Conservation (phyloP, 1,284 basidiomycete species). For the Leccinum subatratum region DNA sequence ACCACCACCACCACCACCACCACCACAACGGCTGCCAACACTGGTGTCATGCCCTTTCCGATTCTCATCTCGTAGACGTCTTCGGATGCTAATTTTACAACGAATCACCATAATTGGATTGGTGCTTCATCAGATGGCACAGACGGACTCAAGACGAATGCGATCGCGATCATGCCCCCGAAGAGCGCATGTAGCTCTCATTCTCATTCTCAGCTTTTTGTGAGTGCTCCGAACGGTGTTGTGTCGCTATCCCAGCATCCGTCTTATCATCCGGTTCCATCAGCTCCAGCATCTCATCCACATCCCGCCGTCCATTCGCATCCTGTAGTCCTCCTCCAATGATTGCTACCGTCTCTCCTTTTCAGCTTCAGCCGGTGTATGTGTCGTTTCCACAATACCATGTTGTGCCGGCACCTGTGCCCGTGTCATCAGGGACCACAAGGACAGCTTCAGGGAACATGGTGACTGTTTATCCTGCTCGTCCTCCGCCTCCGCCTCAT, state of each 20-base stretch:
- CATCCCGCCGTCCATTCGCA: conserved; percentile 5
- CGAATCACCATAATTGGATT: background rate
- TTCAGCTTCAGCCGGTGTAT: conserved; percentile 20
- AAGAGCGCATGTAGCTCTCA: background rate
- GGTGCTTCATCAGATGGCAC: background rate
- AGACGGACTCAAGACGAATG: conserved; percentile 13
- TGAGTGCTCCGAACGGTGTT: background rate
- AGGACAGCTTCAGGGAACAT: conserved; percentile 15
- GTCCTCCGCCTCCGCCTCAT: conserved; percentile 9
- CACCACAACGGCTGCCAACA: background rate
- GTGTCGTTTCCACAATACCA: conserved; percentile 25
- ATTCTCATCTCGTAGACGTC: conserved; percentile 18
- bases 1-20: background rate
- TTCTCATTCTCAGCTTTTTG: background rate
- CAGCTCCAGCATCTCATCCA: conserved; percentile 7
- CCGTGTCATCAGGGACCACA: conserved; percentile 1
- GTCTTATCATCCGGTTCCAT: conserved; percentile 12
- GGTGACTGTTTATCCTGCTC: conserved; percentile 22
- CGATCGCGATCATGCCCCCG: conserved; percentile 6
- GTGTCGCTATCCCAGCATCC: conserved; percentile 6
- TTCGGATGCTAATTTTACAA: background rate
- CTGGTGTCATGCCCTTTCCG: conserved; percentile 21
- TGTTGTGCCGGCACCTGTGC: conserved; percentile 1
- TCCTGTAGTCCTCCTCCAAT: conserved; percentile 9
- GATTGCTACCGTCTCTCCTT: conserved; percentile 17